phyloP scores from a whole-genome alignment of 75 land plant species.

The Cryptomeria japonica region DNA sequence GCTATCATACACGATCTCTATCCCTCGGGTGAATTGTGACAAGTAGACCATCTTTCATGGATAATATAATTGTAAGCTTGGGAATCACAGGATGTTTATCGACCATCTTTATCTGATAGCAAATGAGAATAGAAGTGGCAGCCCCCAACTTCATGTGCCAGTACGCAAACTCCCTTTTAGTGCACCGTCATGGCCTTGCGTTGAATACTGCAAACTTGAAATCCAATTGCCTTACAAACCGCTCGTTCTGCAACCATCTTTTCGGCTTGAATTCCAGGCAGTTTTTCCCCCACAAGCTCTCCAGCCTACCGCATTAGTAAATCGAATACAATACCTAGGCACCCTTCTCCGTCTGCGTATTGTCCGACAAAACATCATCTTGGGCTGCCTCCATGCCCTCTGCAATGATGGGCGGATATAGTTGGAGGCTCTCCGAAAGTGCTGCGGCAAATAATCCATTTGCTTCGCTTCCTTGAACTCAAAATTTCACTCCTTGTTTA shows the following conservation, averaged over 20 bases:
- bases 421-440: no score
- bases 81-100: constrained; percentile 64
- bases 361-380: not conserved
- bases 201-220: constrained; percentile 71
- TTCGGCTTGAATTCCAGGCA: constrained; percentile 26
- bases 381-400: no score
- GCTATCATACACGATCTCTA: no score
- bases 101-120: constrained; percentile 42
- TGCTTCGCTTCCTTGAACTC: not conserved
- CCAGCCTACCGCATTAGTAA: constrained; percentile 1
- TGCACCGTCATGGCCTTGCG: constrained; percentile 73
- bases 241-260: constrained; percentile 3
- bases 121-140: constrained; percentile 45
- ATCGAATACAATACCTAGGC: no score
- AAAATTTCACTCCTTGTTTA: not conserved
- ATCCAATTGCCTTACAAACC: constrained; percentile 10
- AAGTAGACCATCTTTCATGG: not conserved
- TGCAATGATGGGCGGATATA: not conserved
- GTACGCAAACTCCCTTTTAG: constrained; percentile 80
- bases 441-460: not conserved
- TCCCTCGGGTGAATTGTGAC: not conserved
- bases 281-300: constrained; percentile 21
- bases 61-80: constrained; percentile 64
- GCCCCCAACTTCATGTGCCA: constrained; percentile 79
- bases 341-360: no score